These are phyloP conservation scores for Obelidium mucronatum DNA, from an alignment of 192 early-diverging fungal species.

Conservation along the genomic window DNA sequence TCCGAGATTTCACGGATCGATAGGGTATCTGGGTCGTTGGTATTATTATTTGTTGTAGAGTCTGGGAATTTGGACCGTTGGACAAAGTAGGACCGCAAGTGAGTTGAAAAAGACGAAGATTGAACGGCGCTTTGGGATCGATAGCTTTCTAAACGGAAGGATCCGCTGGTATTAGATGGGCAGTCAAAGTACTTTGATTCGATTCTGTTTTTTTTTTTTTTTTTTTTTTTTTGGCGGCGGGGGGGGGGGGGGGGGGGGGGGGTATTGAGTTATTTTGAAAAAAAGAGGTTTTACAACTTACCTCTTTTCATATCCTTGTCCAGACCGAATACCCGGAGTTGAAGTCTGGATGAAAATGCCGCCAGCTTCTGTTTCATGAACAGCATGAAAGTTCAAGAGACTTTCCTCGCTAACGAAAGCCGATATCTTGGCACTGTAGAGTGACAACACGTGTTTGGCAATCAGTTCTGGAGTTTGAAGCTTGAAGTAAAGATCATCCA, in stretches of 20 bases:
- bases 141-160: slow-evolving; percentile 94
- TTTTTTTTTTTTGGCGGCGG: too few species aligned
- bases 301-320: slow-evolving; percentile 78
- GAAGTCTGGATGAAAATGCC: slow-evolving; percentile 97
- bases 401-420: slow-evolving; percentile 88
- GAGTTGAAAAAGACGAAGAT: slow-evolving; percentile 78
- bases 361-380: slow-evolving; percentile 85
- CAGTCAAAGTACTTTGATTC: slow-evolving; percentile 90
- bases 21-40: slow-evolving; percentile 65
- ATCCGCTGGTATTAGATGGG: slow-evolving; percentile 60
- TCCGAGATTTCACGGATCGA: slow-evolving; percentile 90
- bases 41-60: too few species aligned
- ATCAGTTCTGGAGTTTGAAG: slow-evolving; percentile 88
- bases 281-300: not conserved
- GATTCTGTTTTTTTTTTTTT: slow-evolving; percentile 73
- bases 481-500: slow-evolving; percentile 98
- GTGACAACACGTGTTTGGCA: slow-evolving; percentile 90
- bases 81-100: slow-evolving; percentile 95
- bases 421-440: slow-evolving; percentile 93
- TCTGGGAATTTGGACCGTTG: slow-evolving; percentile 89
- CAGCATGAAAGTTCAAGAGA: slow-evolving; percentile 82
- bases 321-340: slow-evolving; percentile 86
- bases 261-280: not conserved
- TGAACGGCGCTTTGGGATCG: slow-evolving; percentile 87
- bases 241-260: too few species aligned